Evolutionary conservation across 306 rosid genomes (phyloP).

Genomic region (Prunus fruticosa): DNA sequence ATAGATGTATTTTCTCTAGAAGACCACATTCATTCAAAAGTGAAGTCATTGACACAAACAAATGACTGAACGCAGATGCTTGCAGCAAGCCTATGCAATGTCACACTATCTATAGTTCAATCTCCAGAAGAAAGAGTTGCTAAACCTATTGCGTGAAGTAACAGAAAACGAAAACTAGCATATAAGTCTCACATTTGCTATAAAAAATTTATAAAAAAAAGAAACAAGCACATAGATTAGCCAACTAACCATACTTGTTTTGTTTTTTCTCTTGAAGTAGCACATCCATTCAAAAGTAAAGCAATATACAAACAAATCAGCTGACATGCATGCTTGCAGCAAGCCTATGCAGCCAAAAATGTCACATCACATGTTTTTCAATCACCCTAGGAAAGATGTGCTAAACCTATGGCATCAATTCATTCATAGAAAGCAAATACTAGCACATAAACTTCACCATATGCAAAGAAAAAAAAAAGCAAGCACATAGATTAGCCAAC

Average conservation of each 20-base stretch:
- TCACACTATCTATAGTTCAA: background rate
- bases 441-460: constrained; percentile 10
- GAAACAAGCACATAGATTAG: background rate
- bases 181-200: constrained; percentile 1
- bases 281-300: constrained; percentile 2
- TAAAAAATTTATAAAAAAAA: background rate
- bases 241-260: background rate
- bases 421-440: background rate
- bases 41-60: background rate
- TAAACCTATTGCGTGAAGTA: background rate
- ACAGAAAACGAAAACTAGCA: background rate
- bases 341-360: background rate
- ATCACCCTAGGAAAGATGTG: background rate
- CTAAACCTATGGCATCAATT: constrained; percentile 1
- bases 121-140: background rate
- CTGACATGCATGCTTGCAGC: background rate
- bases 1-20: background rate
- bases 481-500: constrained; percentile 13
- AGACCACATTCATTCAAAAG: background rate
- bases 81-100: background rate
- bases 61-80: background rate
- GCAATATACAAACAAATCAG: background rate
- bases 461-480: constrained; percentile 4
- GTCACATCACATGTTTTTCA: background rate
- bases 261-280: constrained; percentile 14